Evolutionary conservation across 352 stramenopile genomes (phyloP).

Genomic region (Pythium sukuiense): DNA sequence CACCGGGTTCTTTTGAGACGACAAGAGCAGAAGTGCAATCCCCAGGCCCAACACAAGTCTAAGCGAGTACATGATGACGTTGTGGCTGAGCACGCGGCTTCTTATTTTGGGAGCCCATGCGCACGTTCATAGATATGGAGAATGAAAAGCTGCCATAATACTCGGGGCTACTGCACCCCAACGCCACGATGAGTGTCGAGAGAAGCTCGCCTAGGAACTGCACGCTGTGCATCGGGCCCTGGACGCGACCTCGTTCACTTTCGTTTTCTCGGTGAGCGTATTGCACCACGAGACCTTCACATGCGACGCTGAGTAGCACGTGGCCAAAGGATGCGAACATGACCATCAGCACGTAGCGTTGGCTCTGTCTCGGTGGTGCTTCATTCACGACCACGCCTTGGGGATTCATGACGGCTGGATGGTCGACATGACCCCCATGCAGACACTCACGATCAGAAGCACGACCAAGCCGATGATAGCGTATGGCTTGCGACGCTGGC

Average conservation of each 20-base stretch:
- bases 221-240: constrained; percentile 4
- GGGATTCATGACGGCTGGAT: constrained; percentile 8
- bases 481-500: constrained; percentile 31
- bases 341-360: not conserved
- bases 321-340: constrained; percentile 19
- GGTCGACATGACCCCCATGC: constrained; percentile 11
- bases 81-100: constrained; percentile 1
- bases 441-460: constrained; percentile 1
- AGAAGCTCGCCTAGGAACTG: constrained; percentile 15
- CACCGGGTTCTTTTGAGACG: constrained; percentile 16
- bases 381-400: not conserved
- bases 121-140: constrained; percentile 9
- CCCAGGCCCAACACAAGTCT: constrained; percentile 8
- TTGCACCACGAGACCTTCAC: constrained; percentile 29
- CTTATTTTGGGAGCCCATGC: constrained; percentile 4
- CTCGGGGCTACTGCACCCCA: constrained; percentile 18
- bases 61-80: constrained; percentile 15
- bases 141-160: constrained; percentile 23
- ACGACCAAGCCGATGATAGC: constrained; percentile 24
- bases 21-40: constrained; percentile 7
- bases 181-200: not conserved
- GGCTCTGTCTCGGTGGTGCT: not conserved
- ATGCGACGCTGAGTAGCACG: constrained; percentile 17
- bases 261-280: constrained; percentile 26
- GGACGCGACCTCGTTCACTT: constrained; percentile 18